Percentiles rank a stretch among this genome's conserved stretches.
Conservation (phyloP, 176 grass and related monocot species). For the Stipa capillata region DNA sequence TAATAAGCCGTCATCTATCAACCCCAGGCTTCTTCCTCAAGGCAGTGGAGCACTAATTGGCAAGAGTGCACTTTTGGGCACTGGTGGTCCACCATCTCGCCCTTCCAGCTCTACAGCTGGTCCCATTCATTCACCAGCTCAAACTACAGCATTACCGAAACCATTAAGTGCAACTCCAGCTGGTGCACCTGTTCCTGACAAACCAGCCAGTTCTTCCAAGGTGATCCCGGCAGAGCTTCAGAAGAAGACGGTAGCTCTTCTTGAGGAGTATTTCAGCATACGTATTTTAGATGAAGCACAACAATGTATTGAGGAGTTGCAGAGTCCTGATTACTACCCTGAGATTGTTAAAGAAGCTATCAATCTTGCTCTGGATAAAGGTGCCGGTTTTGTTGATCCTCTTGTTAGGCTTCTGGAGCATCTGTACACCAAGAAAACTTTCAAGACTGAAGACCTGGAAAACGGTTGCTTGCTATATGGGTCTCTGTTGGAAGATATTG, state of each 20-base stretch:
- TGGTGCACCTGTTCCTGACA: conserved; percentile 14
- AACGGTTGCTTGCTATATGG: conserved; percentile 69
- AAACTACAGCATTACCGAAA: conserved; percentile 35
- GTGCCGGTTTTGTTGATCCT: conserved; percentile 51
- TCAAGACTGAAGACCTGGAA: conserved; percentile 55
- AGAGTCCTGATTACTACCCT: conserved; percentile 58
- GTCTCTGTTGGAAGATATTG: conserved; percentile 75
- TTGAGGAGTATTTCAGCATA: conserved; percentile 87
- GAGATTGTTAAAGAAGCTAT: conserved; percentile 94
- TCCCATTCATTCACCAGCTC: conserved; percentile 13
- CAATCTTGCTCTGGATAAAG: conserved; percentile 80
- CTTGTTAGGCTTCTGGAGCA: conserved; percentile 64
- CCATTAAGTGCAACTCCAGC: conserved; percentile 29
- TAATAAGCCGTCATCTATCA: conserved; percentile 36
- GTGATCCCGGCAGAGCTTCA: conserved; percentile 38
- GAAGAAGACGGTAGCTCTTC: conserved; percentile 78
- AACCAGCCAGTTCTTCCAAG: conserved; percentile 37
- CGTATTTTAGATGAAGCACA: conserved; percentile 84
- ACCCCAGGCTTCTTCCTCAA: conserved; percentile 73
- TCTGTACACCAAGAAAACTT: conserved; percentile 55
- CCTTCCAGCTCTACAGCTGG: conserved; percentile 19
- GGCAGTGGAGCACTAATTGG: conserved; percentile 60
- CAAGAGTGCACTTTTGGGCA: conserved; percentile 66
- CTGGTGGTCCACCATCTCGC: conserved; percentile 26
- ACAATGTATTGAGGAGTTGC: conserved; percentile 89